Evolutionary conservation across 139 green algal genomes (phyloP).

Genomic region (Trebouxia sp.): DNA sequence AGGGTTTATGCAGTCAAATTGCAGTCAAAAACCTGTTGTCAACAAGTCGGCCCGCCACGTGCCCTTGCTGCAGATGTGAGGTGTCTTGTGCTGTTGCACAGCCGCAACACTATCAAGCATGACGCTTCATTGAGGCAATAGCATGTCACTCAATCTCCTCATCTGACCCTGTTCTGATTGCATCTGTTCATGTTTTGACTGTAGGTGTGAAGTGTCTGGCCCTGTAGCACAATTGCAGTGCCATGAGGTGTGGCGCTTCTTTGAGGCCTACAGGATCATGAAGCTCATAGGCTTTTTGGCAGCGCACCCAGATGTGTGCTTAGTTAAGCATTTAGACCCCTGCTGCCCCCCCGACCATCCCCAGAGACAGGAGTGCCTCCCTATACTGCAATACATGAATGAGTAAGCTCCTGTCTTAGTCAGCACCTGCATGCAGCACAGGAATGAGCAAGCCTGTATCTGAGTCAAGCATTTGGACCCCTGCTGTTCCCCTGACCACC

Average conservation of each 20-base stretch:
- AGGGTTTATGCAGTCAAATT: background rate
- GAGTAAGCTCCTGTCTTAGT: background rate
- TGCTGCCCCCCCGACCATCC: background rate
- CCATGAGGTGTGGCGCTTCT: slow-evolving; percentile 6
- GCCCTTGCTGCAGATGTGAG: background rate
- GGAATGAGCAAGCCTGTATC: background rate
- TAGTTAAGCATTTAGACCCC: background rate
- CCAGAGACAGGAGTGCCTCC: background rate
- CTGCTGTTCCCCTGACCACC: too few relatives aligned
- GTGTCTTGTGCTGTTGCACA: background rate
- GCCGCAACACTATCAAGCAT: background rate
- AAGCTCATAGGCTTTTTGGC: slow-evolving; percentile 14
- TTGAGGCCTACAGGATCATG: background rate
- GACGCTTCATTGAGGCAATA: slow-evolving; percentile 3
- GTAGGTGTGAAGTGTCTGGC: background rate
- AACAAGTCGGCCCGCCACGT: background rate
- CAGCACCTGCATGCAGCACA: too few relatives aligned
- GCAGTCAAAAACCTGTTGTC: background rate
- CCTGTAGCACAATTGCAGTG: background rate
- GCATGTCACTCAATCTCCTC: too few relatives aligned
- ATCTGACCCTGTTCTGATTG: too few relatives aligned
- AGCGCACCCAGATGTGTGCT: background rate
- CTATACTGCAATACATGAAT: slow-evolving; percentile 1
- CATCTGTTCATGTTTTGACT: too few relatives aligned
- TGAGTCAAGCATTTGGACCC: background rate